phyloP scores from a whole-genome alignment of 306 rosid genomes.

The Canavalia gladiata region DNA sequence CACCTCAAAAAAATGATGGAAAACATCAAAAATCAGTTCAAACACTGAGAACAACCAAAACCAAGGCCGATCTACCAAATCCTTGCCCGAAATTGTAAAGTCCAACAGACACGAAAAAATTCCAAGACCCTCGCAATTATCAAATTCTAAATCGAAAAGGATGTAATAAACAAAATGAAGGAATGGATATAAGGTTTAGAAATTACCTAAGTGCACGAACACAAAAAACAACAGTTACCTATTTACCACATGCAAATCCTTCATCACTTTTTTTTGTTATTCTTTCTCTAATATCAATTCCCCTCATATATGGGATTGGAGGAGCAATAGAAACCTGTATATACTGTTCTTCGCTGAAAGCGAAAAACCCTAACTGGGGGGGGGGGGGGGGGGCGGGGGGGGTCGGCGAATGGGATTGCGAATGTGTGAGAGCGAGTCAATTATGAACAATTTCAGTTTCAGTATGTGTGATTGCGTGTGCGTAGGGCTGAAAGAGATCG shows the following conservation, averaged over 20 bases:
- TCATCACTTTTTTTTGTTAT: background rate
- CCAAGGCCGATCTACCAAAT: constrained; percentile 49
- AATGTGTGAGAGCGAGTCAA: too few relatives aligned
- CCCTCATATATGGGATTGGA: background rate
- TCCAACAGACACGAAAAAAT: background rate
- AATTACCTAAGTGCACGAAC: constrained; percentile 16
- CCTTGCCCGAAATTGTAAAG: constrained; percentile 1
- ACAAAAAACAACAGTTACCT: constrained; percentile 11
- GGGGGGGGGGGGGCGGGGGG: background rate
- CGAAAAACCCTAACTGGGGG: background rate
- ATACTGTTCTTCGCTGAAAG: too few relatives aligned
- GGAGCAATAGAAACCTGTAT: too few relatives aligned
- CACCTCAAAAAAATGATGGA: background rate
- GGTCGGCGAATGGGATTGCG: background rate
- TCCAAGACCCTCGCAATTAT: background rate
- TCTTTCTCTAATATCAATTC: background rate
- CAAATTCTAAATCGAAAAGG: background rate
- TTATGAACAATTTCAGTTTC: too few relatives aligned
- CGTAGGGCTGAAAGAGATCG: too few relatives aligned
- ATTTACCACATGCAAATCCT: background rate
- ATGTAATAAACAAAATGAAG: background rate
- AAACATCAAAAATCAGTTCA: background rate
- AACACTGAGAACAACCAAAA: constrained; percentile 1
- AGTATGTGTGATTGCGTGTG: too few relatives aligned
- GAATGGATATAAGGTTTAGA: background rate